A percentile compares a stretch with the other conserved stretches of the same genome.
These are phyloP conservation scores for Saccharomyces jurei DNA, from an alignment of 805 yeast genomes.

Conservation along the genomic window DNA sequence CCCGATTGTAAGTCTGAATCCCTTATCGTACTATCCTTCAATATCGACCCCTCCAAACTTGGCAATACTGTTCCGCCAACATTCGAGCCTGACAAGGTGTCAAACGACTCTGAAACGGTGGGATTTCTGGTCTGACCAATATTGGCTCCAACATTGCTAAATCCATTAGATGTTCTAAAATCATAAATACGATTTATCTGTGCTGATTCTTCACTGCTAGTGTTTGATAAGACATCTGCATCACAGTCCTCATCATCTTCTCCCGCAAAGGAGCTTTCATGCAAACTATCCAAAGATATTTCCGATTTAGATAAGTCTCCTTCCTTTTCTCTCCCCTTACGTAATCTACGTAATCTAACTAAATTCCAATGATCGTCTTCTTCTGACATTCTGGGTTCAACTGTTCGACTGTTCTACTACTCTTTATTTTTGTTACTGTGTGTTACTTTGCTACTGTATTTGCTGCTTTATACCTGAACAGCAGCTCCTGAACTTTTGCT, in stretches of 20 bases:
- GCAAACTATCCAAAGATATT: slow-evolving; percentile 3
- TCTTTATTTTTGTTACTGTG: background rate
- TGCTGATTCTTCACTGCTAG: slow-evolving; percentile 15
- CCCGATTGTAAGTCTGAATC: background rate
- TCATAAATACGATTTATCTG: background rate
- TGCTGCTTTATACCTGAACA: background rate
- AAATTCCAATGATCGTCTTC: slow-evolving; percentile 10
- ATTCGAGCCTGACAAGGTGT: slow-evolving; percentile 11
- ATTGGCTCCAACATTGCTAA: slow-evolving; percentile 1
- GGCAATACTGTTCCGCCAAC: background rate
- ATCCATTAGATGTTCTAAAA: background rate
- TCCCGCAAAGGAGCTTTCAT: slow-evolving; percentile 2
- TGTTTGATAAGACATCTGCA: slow-evolving; percentile 17
- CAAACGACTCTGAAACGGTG: slow-evolving; percentile 7
- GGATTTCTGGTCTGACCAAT: background rate
- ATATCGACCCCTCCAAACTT: background rate
- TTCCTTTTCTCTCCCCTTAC: slow-evolving; percentile 5
- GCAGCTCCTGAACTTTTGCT: background rate
- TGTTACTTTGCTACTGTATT: background rate
- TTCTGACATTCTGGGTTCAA: slow-evolving; percentile 2
- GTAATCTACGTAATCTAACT: slow-evolving; percentile 4
- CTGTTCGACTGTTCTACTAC: background rate
- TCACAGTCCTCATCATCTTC: slow-evolving; percentile 7
- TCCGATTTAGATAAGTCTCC: slow-evolving; percentile 3
- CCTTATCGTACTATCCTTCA: background rate